Evolutionary conservation across 106 monocot species (phyloP), one percentile per base, ranked within the genome.

Genomic region (Alisma plantagoaquatica): DNA sequence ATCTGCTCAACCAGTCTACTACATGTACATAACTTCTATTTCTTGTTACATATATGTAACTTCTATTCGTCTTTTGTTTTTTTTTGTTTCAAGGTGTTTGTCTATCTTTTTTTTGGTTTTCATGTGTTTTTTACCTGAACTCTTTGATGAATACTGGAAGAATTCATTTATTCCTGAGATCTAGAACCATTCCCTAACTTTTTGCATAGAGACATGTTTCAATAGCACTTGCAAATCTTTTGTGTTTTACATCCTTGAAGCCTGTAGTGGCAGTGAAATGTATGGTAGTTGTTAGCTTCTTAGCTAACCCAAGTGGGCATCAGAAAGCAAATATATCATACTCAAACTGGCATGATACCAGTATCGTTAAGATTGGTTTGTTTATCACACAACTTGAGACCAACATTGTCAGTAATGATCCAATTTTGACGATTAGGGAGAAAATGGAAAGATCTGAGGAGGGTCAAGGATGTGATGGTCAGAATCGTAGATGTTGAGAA

Each of bases 371-470:
- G 22, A 4, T 2, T 46, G 2, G 20, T 24, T 23, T 20, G 6
- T 44, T 3, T 11, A 31, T 17, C 16, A 24, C 12, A 3, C 16
- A 38, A 24, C 24, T 23, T 11, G 53, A 56, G 6, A 62, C 56
- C 2, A 73, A 63, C 6, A 43, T 65, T 41, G 63, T 41, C 4
- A 72, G 63, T 9, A 46, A 71, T 41, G 63, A 46, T 8, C 56
- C 80, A 7, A 48, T 68, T 10, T 18, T 75, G 3, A 84, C 70
- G 80, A 72, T 41, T 11, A 66, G 70, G 20, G 77, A 75, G 29
- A 59, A 77, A 68, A 80, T n/a, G 94, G 46, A 46, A 51, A 52
- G 77, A 84, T 17, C 50, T 84, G 72, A 69, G 94, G 67, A 66
- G 75, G 53, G 84, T 96, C 25, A 59, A 75, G 53, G 68, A 81